Conservation (phyloP, 192 early-diverging fungal species). For the Podila epigama region DNA sequence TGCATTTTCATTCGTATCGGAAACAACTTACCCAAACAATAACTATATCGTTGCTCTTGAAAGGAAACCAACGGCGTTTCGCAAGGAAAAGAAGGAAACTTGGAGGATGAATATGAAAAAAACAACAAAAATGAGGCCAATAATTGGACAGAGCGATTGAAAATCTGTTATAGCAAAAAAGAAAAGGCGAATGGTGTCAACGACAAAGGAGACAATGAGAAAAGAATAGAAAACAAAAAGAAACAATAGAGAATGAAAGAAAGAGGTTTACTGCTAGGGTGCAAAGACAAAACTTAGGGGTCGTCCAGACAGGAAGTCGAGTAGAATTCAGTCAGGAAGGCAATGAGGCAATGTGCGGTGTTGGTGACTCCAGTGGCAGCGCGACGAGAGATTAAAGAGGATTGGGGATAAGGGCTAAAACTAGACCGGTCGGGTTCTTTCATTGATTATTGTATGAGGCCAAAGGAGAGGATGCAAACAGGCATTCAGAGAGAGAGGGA, state of each 20-base stretch:
- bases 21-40: too few relatives aligned
- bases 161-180: background rate
- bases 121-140: background rate
- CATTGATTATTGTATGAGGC: conserved; percentile 16
- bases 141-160: background rate
- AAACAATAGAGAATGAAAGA: background rate
- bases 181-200: background rate
- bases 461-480: background rate
- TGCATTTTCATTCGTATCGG: background rate
- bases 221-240: background rate
- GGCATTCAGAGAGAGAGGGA: background rate
- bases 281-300: conserved; percentile 11
- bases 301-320: conserved; percentile 21
- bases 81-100: background rate
- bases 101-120: too few relatives aligned
- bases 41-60: too few relatives aligned
- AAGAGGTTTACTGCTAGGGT: background rate
- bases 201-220: background rate
- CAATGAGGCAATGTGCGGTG: background rate
- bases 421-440: conserved; percentile 19
- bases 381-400: conserved; percentile 5
- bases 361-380: conserved; percentile 6
- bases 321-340: conserved; percentile 14
- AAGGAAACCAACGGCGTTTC: too few relatives aligned
- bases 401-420: background rate